A percentile compares a stretch with the other conserved stretches of the same genome.
phyloP scores from a whole-genome alignment of 352 stramenopile species.

The Globisporangium heterothallicum region DNA sequence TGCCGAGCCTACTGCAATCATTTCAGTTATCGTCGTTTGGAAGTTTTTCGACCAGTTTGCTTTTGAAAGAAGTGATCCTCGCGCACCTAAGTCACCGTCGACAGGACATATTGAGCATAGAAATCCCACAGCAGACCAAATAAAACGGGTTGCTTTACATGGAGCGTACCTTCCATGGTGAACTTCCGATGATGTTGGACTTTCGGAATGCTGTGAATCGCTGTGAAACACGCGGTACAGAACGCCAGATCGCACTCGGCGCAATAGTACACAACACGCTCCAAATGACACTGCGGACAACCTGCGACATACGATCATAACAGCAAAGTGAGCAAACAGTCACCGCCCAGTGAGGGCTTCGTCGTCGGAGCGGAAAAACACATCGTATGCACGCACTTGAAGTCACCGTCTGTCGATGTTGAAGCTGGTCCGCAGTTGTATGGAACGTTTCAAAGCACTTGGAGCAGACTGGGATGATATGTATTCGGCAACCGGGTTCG shows the following conservation, averaged over 20 bases:
- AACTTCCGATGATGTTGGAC: constrained; percentile 31
- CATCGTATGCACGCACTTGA: constrained; percentile 22
- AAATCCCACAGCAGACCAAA: neutral
- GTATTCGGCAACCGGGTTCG: constrained; percentile 7
- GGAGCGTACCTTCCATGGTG: constrained; percentile 37
- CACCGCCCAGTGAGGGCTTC: too few relatives aligned
- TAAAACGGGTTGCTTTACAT: neutral
- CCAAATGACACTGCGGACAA: constrained; percentile 59
- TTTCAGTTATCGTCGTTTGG: constrained; percentile 29
- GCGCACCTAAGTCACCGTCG: constrained; percentile 31
- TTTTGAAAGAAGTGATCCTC: constrained; percentile 31
- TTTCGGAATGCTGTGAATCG: constrained; percentile 38
- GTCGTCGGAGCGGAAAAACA: too few relatives aligned
- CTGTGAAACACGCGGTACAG: constrained; percentile 41
- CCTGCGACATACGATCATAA: constrained; percentile 17
- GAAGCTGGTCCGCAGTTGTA: constrained; percentile 3
- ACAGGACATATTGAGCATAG: too few relatives aligned
- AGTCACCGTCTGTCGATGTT: constrained; percentile 17
- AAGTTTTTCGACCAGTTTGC: constrained; percentile 46
- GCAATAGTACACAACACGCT: constrained; percentile 43
- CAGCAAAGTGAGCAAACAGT: too few relatives aligned
- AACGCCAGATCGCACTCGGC: constrained; percentile 60
- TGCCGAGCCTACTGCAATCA: constrained; percentile 13
- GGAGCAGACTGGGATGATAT: constrained; percentile 9
- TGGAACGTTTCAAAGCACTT: constrained; percentile 13